Base-by-base conservation (phyloP, 306 rosid genomes). In the Glycine tomentella region DNA sequence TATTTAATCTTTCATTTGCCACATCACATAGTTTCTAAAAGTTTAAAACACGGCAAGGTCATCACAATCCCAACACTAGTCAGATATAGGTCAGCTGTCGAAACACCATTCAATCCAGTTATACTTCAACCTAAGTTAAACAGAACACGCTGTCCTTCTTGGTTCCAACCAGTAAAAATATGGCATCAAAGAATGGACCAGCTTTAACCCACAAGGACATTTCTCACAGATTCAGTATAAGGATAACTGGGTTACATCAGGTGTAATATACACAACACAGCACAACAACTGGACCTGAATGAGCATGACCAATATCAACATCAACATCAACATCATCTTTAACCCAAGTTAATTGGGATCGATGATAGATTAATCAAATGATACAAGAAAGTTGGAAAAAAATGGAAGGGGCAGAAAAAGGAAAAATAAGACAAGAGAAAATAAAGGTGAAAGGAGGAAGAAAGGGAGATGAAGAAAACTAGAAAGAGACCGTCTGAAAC, bases 221-320 rank as follows among this genome's bases (percentile, higher is more conserved):
- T 50, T 46, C 15, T 48, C 34, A 63, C 40, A 52, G 20, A 36
- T 50, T 33, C 74, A 71, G 6, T 33, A 52, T 7, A 40, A 44
- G 16, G n/a, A 33, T 33, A 61, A 9, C 38, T 7, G 9, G 20
- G 34, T 45, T 20, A 5, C 14, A 46, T 15, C 10, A 20, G 44
- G 31, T 13, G 50, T 64, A n/a, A 16, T 58, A 40, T 38, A 59
- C 78, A 14, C 53, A 40, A 67, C 31, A 25, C 31, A 25, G 31
- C 65, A 80, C 16, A 20, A 72, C 74, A 86, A 74, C 66, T 58
- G 56, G 72, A 71, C 40, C 73, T 8, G 70, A 72, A 62, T 72
- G 81, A 74, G 74, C 69, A 51, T 66, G 14, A 65, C 44, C 1
- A 46, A 20, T 20, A 20, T 20, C 20, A 20, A 20, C 20, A 1